A percentile compares a stretch with the other conserved stretches of the same genome.
Evolutionary conservation across 306 rosid species (phyloP).

Genomic region (Cyclanthera cordifolia): DNA sequence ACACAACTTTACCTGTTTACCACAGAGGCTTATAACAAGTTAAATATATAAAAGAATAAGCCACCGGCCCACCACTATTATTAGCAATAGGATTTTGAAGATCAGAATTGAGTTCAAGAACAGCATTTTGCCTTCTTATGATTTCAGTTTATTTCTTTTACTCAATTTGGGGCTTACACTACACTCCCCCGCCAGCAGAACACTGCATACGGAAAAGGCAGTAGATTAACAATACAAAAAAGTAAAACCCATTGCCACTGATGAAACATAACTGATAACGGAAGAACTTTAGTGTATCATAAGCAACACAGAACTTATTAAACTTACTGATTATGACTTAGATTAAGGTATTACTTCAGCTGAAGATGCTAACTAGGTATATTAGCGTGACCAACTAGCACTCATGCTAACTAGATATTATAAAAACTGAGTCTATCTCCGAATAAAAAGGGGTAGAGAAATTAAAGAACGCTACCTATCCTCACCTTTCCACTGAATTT

Average conservation of each 20-base stretch:
- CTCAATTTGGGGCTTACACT: not conserved
- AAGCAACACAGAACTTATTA: not conserved
- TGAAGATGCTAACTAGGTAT: not conserved
- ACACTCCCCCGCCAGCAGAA: not conserved
- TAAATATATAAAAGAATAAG: not conserved
- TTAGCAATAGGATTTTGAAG: not conserved
- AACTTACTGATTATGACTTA: not conserved
- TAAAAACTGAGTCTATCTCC: not conserved
- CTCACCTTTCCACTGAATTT: slow-evolving; percentile 82
- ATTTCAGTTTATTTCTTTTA: not conserved
- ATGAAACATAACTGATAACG: not conserved
- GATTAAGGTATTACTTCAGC: not conserved
- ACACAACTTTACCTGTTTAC: too few species aligned
- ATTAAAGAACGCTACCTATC: not conserved
- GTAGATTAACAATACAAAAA: not conserved
- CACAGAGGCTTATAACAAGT: too few species aligned
- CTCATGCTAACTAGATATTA: not conserved
- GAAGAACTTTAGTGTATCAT: not conserved
- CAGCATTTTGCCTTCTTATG: not conserved
- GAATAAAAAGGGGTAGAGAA: not conserved
- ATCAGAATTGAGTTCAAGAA: not conserved
- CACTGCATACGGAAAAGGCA: not conserved
- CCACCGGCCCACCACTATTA: not conserved
- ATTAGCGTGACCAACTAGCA: not conserved
- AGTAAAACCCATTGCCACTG: not conserved